A percentile compares a stretch with the other conserved stretches of the same genome.
These are phyloP conservation scores for Candida insectalens DNA, from an alignment of 805 yeast species.

Conservation along the genomic window DNA sequence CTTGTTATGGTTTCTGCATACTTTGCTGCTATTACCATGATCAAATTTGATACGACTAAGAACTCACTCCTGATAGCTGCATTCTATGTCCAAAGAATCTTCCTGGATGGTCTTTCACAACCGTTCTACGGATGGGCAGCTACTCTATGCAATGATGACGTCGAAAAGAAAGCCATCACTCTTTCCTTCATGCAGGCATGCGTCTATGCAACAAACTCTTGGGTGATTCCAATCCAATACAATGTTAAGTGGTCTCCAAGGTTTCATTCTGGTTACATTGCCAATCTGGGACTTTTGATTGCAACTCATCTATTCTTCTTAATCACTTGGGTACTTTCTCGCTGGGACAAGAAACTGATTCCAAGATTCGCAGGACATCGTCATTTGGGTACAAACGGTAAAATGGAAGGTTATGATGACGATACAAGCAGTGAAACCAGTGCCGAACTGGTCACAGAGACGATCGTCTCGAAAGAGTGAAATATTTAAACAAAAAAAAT, in stretches of 20 bases:
- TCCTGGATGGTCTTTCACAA: slow-evolving; percentile 12
- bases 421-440: too few relatives aligned
- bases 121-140: slow-evolving; percentile 13
- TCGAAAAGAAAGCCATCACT: slow-evolving; percentile 14
- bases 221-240: slow-evolving; percentile 14
- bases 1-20: slow-evolving; percentile 4
- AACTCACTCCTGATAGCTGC: slow-evolving; percentile 25
- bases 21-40: slow-evolving; percentile 7
- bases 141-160: slow-evolving; percentile 12
- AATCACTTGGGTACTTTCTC: slow-evolving; percentile 8
- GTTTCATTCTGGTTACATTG: slow-evolving; percentile 10
- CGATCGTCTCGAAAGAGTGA: too few relatives aligned
- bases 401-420: slow-evolving; percentile 1
- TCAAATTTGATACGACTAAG: slow-evolving; percentile 7
- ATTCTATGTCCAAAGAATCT: slow-evolving; percentile 26
- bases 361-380: slow-evolving; percentile 13
- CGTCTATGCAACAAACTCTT: slow-evolving; percentile 12
- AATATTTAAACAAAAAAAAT: too few relatives aligned
- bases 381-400: slow-evolving; percentile 2
- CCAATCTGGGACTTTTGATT: slow-evolving; percentile 8
- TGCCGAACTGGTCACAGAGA: too few relatives aligned
- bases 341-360: slow-evolving; percentile 8
- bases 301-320: slow-evolving; percentile 7
- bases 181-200: slow-evolving; percentile 10
- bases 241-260: slow-evolving; percentile 8